phyloP scores from a whole-genome alignment of 192 early-diverging fungal genomes.

The Rhizophagus clarus region DNA sequence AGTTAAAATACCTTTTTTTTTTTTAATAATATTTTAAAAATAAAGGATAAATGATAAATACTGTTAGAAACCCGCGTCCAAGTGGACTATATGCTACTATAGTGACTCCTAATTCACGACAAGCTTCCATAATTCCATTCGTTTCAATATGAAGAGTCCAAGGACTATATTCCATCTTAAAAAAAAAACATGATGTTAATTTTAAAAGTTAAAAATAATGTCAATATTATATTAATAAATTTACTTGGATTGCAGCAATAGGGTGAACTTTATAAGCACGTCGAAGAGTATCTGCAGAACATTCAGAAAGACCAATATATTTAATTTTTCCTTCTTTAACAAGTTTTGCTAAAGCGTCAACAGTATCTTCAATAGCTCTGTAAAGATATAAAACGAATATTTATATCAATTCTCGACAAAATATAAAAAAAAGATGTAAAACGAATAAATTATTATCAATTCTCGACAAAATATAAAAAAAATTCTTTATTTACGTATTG shows the following conservation, averaged over 20 bases:
- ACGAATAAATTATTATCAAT: no score
- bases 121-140: conserved; percentile 67
- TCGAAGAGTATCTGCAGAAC: no score
- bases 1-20: no score
- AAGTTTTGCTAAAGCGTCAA: conserved; percentile 40
- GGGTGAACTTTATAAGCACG: conserved; percentile 70
- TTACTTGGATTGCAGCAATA: conserved; percentile 47
- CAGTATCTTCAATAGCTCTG: conserved; percentile 64
- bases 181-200: not conserved
- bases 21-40: no score
- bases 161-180: conserved; percentile 8
- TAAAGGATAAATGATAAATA: no score
- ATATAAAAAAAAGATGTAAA: no score
- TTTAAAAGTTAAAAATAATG: no score
- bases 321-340: no score
- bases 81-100: conserved; percentile 76
- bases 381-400: no score
- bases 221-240: no score
- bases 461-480: conserved; percentile 2
- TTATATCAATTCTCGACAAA: not conserved
- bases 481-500: conserved; percentile 42
- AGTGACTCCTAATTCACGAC: conserved; percentile 73
- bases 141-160: conserved; percentile 45
- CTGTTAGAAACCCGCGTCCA: conserved; percentile 67
- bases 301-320: no score